A percentile compares a stretch with the other conserved stretches of the same genome.
Evolutionary conservation across 306 rosid species (phyloP).

Genomic region (Gynostemma pentaphyllum): DNA sequence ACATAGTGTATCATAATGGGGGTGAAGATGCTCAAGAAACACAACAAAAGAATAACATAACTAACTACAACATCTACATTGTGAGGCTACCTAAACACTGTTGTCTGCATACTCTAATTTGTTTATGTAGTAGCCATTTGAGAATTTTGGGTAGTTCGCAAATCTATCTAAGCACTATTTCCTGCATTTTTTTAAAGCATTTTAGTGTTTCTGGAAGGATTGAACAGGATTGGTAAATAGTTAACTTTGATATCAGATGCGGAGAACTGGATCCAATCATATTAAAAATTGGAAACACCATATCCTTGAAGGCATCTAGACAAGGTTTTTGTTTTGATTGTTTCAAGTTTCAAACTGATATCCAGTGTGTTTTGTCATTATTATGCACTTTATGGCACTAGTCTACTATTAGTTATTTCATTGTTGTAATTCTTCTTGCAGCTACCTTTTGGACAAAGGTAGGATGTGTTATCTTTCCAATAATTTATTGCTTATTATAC

Average conservation of each 20-base stretch:
- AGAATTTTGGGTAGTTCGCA: neutral
- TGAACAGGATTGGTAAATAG: neutral
- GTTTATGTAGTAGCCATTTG: neutral
- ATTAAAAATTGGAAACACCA: neutral
- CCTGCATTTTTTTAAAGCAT: neutral
- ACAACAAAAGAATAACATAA: no score
- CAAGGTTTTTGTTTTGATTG: neutral
- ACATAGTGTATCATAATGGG: neutral
- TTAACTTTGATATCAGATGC: neutral
- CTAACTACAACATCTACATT: no score
- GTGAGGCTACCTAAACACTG: neutral
- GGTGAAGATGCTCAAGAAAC: neutral
- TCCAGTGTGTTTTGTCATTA: neutral
- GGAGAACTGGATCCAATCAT: neutral
- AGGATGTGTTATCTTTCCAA: neutral
- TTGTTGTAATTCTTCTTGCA: neutral
- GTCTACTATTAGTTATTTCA: neutral
- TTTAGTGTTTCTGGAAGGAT: neutral
- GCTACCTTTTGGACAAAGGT: neutral
- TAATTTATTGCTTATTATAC: neutral
- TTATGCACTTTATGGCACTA: neutral
- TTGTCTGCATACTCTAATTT: neutral
- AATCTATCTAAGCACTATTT: neutral
- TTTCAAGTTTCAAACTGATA: neutral
- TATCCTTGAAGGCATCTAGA: neutral